Percentiles rank a stretch among this genome's conserved stretches.
These are phyloP conservation scores for Nyctanthes arbortristis DNA, from an alignment of 257 asterid genomes.

Conservation along the genomic window DNA sequence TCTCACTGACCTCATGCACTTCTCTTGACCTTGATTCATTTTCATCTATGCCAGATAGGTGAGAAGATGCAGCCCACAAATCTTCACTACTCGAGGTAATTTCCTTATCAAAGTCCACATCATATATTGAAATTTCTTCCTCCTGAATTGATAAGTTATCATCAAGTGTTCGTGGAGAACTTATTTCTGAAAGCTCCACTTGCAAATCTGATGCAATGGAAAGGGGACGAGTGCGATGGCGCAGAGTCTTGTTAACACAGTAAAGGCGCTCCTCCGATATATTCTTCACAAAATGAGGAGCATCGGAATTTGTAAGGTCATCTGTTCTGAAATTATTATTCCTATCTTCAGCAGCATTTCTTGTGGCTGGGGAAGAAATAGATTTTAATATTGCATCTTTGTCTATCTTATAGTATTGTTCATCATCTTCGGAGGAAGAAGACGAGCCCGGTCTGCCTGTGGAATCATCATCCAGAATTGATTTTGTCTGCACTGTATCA, in stretches of 20 bases:
- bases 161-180: conserved; percentile 61
- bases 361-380: conserved; percentile 51
- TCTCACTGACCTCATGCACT: conserved; percentile 32
- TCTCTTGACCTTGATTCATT: conserved; percentile 41
- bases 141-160: conserved; percentile 45
- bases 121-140: conserved; percentile 39
- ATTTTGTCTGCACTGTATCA: conserved; percentile 23
- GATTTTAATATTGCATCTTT: conserved; percentile 73
- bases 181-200: conserved; percentile 79
- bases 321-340: conserved; percentile 25
- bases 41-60: conserved; percentile 30
- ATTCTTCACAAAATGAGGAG: conserved; percentile 29
- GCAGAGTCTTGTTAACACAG: conserved; percentile 28
- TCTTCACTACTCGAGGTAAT: conserved; percentile 30
- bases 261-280: conserved; percentile 37
- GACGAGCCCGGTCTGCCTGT: conserved; percentile 34
- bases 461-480: conserved; percentile 24
- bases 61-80: conserved; percentile 34
- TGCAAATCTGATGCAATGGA: conserved; percentile 93
- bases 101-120: conserved; percentile 35
- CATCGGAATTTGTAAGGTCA: conserved; percentile 16
- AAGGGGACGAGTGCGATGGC: conserved; percentile 42
- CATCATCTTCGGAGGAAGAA: conserved; percentile 60
- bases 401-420: conserved; percentile 50
- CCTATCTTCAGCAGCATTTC: conserved; percentile 31